Percentiles rank a stretch among this genome's conserved stretches.
Evolutionary conservation across 306 rosid genomes (phyloP).

Genomic region (Senna tora): DNA sequence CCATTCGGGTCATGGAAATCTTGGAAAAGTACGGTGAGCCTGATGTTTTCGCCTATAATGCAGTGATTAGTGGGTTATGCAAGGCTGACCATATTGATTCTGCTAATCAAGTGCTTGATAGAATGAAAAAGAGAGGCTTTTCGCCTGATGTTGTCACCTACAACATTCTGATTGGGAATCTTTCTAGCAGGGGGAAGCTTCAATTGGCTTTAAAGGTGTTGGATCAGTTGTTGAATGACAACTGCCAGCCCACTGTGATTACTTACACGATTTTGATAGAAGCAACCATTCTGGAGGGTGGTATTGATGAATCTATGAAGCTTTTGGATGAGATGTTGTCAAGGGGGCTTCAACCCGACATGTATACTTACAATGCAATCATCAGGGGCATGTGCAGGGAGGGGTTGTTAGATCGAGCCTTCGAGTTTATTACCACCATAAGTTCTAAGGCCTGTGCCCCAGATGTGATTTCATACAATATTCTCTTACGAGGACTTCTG

Average conservation of each 20-base stretch:
- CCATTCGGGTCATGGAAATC: constrained; percentile 69
- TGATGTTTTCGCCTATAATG: constrained; percentile 79
- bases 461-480: constrained; percentile 67
- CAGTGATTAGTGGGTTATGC: constrained; percentile 70
- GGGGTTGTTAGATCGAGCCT: constrained; percentile 73
- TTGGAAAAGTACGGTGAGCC: constrained; percentile 80
- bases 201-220: constrained; percentile 55
- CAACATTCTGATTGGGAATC: constrained; percentile 79
- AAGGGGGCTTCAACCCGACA: constrained; percentile 71
- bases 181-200: constrained; percentile 69
- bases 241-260: constrained; percentile 73
- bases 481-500: constrained; percentile 62
- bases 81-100: constrained; percentile 61
- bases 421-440: constrained; percentile 53
- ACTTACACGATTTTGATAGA: constrained; percentile 87
- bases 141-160: constrained; percentile 79
- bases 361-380: constrained; percentile 67
- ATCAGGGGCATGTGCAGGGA: constrained; percentile 76
- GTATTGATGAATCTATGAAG: constrained; percentile 65
- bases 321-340: constrained; percentile 78
- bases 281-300: constrained; percentile 70
- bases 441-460: constrained; percentile 64
- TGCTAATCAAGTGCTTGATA: constrained; percentile 65
- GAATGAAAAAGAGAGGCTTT: constrained; percentile 72
- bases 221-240: constrained; percentile 69